Conservation (phyloP, 2,329 filamentous ascomycete species). For the Graphilbum fragrans region DNA sequence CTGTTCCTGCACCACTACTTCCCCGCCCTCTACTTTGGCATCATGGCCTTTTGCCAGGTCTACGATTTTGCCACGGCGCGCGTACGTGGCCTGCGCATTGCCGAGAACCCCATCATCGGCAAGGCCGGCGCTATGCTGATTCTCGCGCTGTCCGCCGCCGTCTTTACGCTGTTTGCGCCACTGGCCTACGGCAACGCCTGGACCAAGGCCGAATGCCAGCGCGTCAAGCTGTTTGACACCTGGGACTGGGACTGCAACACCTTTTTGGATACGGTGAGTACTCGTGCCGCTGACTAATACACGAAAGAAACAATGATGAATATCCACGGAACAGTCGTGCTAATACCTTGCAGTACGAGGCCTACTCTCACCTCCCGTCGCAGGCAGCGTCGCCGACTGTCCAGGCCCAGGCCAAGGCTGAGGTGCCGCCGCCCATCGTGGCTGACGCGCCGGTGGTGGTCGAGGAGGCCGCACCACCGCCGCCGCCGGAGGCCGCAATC, state of each 20-base stretch:
- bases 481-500: slow-evolving; percentile 5
- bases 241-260: slow-evolving; percentile 99
- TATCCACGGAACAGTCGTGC: background rate
- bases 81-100: slow-evolving; percentile 54
- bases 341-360: slow-evolving; percentile 29
- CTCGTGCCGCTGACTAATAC: background rate
- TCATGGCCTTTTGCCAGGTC: slow-evolving; percentile 78
- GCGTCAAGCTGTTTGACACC: slow-evolving; percentile 71
- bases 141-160: slow-evolving; percentile 59
- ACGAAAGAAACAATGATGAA: background rate
- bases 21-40: slow-evolving; percentile 88
- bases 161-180: slow-evolving; percentile 77
- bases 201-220: slow-evolving; percentile 79
- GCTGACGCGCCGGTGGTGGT: slow-evolving; percentile 9
- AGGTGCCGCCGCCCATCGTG: background rate
- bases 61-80: slow-evolving; percentile 78
- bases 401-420: background rate
- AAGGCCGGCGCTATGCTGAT: slow-evolving; percentile 62
- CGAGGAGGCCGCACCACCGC: slow-evolving; percentile 7
- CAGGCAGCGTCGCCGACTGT: slow-evolving; percentile 4
- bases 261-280: slow-evolving; percentile 76
- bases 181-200: slow-evolving; percentile 87
- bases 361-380: slow-evolving; percentile 24
- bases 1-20: slow-evolving; percentile 98
- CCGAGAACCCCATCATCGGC: slow-evolving; percentile 60